Base-by-base conservation (phyloP, 1,284 basidiomycete genomes). In the Anthracocystis setariae region DNA sequence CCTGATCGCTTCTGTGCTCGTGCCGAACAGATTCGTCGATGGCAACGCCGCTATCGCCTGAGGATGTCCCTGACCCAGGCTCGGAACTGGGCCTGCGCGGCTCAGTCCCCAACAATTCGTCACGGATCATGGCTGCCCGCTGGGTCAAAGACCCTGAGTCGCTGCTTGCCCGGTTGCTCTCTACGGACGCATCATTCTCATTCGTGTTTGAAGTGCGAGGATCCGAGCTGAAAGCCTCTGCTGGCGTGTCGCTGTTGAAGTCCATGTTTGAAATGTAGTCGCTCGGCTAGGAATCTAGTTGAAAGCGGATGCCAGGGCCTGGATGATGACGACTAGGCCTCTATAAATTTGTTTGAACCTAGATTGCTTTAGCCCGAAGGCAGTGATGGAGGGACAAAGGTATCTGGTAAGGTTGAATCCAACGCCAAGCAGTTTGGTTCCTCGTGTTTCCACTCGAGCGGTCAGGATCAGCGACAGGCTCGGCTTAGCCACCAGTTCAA, bases 71-170 rank as follows among this genome's bases (percentile, higher is more conserved):
- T 7, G 52, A 56, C 5, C 20, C 48, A 10, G 47, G 56, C n/a
- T 18, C 57, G 2, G 64, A 44, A 20, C 47, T 21, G n/a, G 20
- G 52, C 10, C 47, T 40, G 25, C 37, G 21, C 2, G 57, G 49
- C 23, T 56, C 29, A 18, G 60, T 47, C 20, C 64, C 64, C 0
- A 66, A 53, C 24, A 66, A 52, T 39, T 62, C 65, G 18, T 68
- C 59, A 15, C 51, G 43, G 35, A 62, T 68, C 59, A 62, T 45
- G n/a, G 59, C 55, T 10, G 64, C 54, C 29, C 58, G 45, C 32
- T 67, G 53, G 5, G 58, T 61, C 2, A 61, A 20, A 0, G 64
- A 67, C 5, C 53, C 58, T 13, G 64, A 61, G 18, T 57, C 58
- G 32, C 40, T 60, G 32, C 48, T 60, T 21, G 27, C 40, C 3